Conservation (phyloP, 73 alveolate genomes). For the Symbiodinium natans region DNA sequence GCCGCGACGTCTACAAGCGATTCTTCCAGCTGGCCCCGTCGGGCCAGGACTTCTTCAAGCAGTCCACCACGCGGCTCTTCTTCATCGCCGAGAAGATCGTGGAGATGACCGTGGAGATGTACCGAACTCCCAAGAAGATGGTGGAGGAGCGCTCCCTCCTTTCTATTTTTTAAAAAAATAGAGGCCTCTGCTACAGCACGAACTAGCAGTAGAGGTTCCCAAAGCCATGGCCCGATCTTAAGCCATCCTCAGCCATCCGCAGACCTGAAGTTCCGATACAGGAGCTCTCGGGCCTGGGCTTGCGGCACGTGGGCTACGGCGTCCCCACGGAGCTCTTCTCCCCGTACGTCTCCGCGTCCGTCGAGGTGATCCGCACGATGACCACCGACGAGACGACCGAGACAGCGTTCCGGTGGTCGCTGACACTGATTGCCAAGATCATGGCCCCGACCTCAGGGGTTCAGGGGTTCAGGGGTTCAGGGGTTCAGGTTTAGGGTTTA, state of each 20-base stretch:
- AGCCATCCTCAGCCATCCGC: no score
- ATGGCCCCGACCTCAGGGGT: constrained; percentile 21
- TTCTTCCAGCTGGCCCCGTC: constrained; percentile 56
- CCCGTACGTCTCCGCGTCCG: constrained; percentile 49
- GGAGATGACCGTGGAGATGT: constrained; percentile 73
- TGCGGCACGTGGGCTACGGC: constrained; percentile 87
- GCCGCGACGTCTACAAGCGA: constrained; percentile 76
- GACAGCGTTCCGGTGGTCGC: constrained; percentile 68
- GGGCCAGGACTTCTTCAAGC: constrained; percentile 69
- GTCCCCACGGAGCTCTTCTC: constrained; percentile 92
- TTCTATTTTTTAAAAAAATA: no score
- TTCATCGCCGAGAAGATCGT: constrained; percentile 86
- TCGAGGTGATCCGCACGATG: constrained; percentile 68
- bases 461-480: background rate
- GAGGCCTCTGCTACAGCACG: no score
- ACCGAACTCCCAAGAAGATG: constrained; percentile 76
- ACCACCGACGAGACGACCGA: constrained; percentile 69
- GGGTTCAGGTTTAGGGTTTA: no score
- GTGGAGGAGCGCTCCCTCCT: constrained; percentile 53
- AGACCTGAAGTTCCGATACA: no score
- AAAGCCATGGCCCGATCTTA: no score
- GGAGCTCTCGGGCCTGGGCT: constrained; percentile 72
- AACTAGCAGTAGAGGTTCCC: no score
- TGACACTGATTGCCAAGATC: constrained; percentile 82
- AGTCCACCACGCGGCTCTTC: constrained; percentile 60